Conservation (phyloP, 495 filamentous ascomycete species). For the Podospora pseudopauciseta region DNA sequence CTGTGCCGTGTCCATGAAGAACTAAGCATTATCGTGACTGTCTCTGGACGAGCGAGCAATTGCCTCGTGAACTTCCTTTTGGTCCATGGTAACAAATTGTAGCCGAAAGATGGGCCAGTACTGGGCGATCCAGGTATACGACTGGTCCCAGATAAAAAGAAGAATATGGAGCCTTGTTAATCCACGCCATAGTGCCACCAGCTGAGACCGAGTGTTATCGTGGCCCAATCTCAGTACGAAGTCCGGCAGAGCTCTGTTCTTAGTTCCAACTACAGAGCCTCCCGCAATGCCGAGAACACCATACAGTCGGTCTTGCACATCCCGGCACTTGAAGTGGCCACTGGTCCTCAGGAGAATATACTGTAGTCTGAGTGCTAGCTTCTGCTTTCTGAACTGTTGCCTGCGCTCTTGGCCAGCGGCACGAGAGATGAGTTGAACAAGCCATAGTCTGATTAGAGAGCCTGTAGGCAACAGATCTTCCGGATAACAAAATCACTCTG, state of each 20-base stretch:
- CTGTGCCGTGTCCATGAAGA: background rate
- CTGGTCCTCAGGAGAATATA: background rate
- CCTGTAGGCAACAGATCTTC: no score
- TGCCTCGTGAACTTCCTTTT: background rate
- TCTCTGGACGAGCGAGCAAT: background rate
- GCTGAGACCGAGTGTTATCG: no score
- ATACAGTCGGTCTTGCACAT: background rate
- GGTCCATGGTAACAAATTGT: background rate
- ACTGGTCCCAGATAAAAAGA: no score
- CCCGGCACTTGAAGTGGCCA: slow-evolving; percentile 2
- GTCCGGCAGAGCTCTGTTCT: background rate
- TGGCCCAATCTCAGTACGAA: background rate
- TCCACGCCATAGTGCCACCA: no score
- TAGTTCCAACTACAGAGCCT: background rate
- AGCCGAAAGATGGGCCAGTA: background rate
- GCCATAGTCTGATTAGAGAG: no score
- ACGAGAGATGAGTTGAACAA: background rate
- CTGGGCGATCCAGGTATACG: no score
- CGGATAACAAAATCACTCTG: no score
- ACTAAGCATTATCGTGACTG: background rate
- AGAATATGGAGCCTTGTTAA: no score
- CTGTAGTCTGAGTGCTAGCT: background rate
- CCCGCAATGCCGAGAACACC: slow-evolving; percentile 7
- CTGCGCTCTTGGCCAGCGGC: background rate
- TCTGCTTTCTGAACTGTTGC: background rate